These are phyloP conservation scores for Volvox africanus DNA, from an alignment of 139 green algal species.

Conservation along the genomic window DNA sequence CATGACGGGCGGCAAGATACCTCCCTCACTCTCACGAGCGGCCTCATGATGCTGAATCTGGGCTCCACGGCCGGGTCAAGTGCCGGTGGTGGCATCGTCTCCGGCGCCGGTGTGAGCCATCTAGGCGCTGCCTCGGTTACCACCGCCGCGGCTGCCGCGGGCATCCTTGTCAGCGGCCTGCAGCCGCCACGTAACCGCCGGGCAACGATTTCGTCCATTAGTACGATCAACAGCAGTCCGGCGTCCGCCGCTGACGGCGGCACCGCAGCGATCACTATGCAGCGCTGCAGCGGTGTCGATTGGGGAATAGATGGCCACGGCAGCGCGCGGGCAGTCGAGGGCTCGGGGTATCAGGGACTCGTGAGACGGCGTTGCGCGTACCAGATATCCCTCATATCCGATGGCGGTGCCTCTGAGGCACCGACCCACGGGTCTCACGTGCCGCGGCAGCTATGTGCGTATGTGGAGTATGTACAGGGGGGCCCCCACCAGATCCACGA, in stretches of 20 bases:
- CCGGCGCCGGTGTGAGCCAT: not conserved
- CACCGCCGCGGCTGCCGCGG: not conserved
- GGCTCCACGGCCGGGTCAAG: not conserved
- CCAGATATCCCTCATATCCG: not conserved
- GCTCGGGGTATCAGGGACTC: not conserved
- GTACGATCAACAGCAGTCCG: not conserved
- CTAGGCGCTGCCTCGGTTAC: conserved; percentile 5
- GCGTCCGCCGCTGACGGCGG: not conserved
- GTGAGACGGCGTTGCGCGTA: not conserved
- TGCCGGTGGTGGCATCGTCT: not conserved
- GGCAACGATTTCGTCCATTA: not conserved
- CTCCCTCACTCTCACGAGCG: not conserved
- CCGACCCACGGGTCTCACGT: not conserved
- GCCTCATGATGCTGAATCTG: not conserved
- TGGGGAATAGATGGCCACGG: not conserved
- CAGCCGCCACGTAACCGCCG: not conserved
- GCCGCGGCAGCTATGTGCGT: not conserved
- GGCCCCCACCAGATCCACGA: not conserved
- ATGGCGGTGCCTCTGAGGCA: not conserved
- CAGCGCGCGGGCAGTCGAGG: not conserved
- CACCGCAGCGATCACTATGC: not conserved
- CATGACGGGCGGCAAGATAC: not conserved
- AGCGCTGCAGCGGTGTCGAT: not conserved
- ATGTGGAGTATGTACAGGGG: not conserved
- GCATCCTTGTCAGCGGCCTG: not conserved